Base-by-base conservation (phyloP, 2,329 filamentous ascomycete species). In the Thelonectria discophora region DNA sequence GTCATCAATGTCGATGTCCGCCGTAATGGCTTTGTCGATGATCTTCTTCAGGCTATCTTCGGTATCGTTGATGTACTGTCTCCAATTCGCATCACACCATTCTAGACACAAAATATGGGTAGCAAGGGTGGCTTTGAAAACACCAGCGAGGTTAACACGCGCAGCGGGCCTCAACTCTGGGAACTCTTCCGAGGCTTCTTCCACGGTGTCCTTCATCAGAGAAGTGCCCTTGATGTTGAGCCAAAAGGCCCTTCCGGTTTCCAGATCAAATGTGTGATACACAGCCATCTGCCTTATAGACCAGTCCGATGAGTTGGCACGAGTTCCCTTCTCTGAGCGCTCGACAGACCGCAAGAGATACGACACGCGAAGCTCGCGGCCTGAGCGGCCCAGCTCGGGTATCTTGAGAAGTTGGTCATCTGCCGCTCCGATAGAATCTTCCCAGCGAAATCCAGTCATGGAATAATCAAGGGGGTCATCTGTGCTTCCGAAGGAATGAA, bases 241-340 rank as follows among this genome's bases (percentile, higher is more conserved):
- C 62, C 59, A 65, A 5, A 67, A 17, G 1, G 63, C 48, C 7
- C 45, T 50, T 0, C 62, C 65, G 0, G 45, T 65, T 1, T 37
- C 32, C 9, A 67, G 12, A 20, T 67, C 65, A 53, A 63, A 67
- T 2, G 56, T 49, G 15, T 67, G 65, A 24, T 63, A 61, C 1
- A 67, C 63, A 3, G 62, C 59, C 49, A 60, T 65, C 24, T 67
- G 65, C 11, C 63, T 20, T 3, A 67, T 55, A 3, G 47, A 57
- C 54, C 57, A 58, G 3, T 37, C 3, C 47, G 48, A 45, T 10
- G 10, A 8, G 5, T 45, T 30, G 15, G 8, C 34, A 30, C 24
- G 20, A 30, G 20, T 11, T 12, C 12, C 17, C 3, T 37, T 40
- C 5, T 15, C 10, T 13, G 51, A 17, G 3, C 24, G 17, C 17